phyloP scores from a whole-genome alignment of 371 early-diverging fungal genomes.

The Mucor mucedo region DNA sequence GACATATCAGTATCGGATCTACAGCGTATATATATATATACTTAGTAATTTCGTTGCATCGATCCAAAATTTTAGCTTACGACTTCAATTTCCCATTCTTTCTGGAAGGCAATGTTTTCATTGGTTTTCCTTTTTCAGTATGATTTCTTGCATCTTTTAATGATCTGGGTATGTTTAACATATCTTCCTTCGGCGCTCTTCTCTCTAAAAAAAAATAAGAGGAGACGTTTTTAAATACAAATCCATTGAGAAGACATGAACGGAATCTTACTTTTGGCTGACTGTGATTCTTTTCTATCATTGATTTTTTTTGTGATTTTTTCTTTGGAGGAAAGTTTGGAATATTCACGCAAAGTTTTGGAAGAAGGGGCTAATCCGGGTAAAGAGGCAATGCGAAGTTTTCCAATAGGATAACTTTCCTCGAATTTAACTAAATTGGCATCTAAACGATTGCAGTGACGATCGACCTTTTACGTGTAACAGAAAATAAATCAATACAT shows the following conservation, averaged over 20 bases:
- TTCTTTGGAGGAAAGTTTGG: conserved; percentile 28
- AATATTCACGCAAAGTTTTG: conserved; percentile 34
- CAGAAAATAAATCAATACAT: no score
- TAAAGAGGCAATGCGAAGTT: conserved; percentile 40
- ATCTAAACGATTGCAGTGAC: conserved; percentile 54
- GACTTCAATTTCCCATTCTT: conserved; percentile 27
- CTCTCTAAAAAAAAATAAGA: conserved; percentile 10
- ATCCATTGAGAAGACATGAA: not conserved
- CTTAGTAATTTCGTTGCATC: not conserved
- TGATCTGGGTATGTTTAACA: conserved; percentile 9
- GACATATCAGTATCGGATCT: conserved; percentile 64
- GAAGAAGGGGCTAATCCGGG: conserved; percentile 49
- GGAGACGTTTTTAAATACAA: not conserved
- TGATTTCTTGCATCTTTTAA: conserved; percentile 24
- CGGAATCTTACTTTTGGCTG: conserved; percentile 18
- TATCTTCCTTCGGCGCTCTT: conserved; percentile 22
- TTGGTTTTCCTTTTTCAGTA: conserved; percentile 20
- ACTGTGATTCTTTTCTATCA: conserved; percentile 20
- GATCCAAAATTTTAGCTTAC: conserved; percentile 4
- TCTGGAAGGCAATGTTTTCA: conserved; percentile 22
- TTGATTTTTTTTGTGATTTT: conserved; percentile 19
- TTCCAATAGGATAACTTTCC: conserved; percentile 42
- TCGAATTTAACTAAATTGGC: conserved; percentile 55
- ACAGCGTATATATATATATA: not conserved
- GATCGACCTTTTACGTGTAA: conserved; percentile 33